Base-by-base conservation (phyloP, 352 stramenopile species). In the Pythium utonaiense region DNA sequence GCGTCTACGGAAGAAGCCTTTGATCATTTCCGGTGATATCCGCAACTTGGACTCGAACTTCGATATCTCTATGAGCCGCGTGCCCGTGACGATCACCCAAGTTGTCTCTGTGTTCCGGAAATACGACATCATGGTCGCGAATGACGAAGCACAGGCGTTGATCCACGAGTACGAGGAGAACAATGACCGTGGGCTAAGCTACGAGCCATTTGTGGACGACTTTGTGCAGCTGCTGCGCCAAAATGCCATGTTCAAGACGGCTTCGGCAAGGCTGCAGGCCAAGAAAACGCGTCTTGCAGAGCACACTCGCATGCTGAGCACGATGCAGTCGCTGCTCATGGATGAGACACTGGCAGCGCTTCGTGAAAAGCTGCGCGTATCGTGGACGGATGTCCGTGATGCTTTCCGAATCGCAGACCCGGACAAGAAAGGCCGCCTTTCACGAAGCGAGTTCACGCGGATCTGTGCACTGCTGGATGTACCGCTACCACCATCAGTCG, bases 161-260 rank as follows among this genome's bases (percentile, higher is more conserved):
- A 66, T 80, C 3, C 76, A 86, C 50, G 82, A 91, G 51, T 91
- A 84, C 62, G 82, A 91, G 25, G 82, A 91, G 68, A 91, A 83
- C 69, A 91, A 89, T 67, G 82, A 91, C 56, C 63, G 57, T 25
- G 64, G 60, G 14, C 58, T 89, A 13, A 55, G 54, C 25, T 91
- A 91, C 71, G 70, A 70, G 44, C 60, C 64, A 7, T 91, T 91
- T 40, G 76, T 91, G 25, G 70, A 83, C 41, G 75, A 89, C 19
- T 56, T 91, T 27, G 76, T 76, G 47, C 71, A 78, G 28, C 69
- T 81, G 3, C 41, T 86, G 12, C 72, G 76, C 10, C 74, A 77
- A 13, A 68, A 69, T 3, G 73, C 67, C 24, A 49, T 77, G 56
- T 83, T 79, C 41, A 68, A 70, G 21, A 57, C 47, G 6, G 69